phyloP scores from a whole-genome alignment of 306 rosid species.

The Hippophae rhamnoides region DNA sequence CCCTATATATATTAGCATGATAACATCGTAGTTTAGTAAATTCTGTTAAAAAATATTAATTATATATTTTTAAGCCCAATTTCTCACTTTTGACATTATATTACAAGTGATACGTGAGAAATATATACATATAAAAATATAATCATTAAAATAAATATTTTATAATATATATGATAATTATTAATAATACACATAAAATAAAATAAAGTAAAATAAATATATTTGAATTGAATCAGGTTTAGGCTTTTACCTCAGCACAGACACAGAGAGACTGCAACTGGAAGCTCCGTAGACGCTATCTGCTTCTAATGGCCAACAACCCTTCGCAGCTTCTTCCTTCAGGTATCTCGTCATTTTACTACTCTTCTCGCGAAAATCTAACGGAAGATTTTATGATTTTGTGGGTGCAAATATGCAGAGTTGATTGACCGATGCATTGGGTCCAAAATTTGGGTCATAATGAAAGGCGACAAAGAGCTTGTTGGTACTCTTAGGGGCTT shows the following conservation, averaged over 20 bases:
- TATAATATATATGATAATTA: too few relatives aligned
- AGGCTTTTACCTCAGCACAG: not conserved
- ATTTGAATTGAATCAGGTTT: too few relatives aligned
- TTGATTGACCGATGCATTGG: slow-evolving; percentile 94
- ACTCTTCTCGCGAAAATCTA: slow-evolving; percentile 1
- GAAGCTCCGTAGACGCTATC: slow-evolving; percentile 6
- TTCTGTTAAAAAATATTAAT: too few relatives aligned
- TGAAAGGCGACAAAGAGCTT: slow-evolving; percentile 98
- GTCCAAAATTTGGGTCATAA: slow-evolving; percentile 94
- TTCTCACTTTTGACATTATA: too few relatives aligned
- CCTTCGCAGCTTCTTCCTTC: slow-evolving; percentile 94
- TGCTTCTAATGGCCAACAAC: slow-evolving; percentile 58
- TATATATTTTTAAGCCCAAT: too few relatives aligned
- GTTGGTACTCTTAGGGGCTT: slow-evolving; percentile 92
- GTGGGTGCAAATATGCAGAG: slow-evolving; percentile 48
- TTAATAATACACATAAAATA: too few relatives aligned
- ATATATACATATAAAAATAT: too few relatives aligned
- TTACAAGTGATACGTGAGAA: too few relatives aligned
- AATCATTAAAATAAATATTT: too few relatives aligned
- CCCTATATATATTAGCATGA: too few relatives aligned
- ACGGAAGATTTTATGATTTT: slow-evolving; percentile 2
- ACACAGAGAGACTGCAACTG: not conserved
- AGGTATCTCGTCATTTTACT: slow-evolving; percentile 30
- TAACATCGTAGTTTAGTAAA: too few relatives aligned
- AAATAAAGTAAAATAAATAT: too few relatives aligned